Evolutionary conservation across 257 asterid species (phyloP).

Genomic region (Solanum pimpinellifolium): DNA sequence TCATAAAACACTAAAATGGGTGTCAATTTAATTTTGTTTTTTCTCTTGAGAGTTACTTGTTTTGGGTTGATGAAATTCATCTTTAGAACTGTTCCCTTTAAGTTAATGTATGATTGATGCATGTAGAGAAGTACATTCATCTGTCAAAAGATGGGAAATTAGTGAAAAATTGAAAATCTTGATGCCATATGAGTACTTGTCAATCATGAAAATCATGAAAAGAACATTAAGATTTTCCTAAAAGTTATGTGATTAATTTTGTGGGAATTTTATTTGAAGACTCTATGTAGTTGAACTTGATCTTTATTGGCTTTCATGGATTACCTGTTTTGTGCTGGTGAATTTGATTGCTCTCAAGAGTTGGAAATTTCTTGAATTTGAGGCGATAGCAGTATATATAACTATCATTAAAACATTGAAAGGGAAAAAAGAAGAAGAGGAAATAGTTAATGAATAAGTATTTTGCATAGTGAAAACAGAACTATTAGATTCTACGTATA

Average conservation of each 20-base stretch:
- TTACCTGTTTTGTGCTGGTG: not conserved
- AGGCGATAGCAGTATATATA: not conserved
- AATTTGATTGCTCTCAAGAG: not conserved
- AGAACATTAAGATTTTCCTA: not conserved
- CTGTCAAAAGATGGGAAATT: not conserved
- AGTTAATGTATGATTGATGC: not conserved
- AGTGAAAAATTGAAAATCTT: not conserved
- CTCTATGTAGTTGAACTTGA: not conserved
- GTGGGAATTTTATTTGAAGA: not conserved
- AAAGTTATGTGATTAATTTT: not conserved
- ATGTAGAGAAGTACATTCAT: not conserved
- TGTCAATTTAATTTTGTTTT: not conserved
- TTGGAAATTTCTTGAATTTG: not conserved
- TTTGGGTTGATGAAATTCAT: not conserved
- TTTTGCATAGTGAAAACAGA: not conserved
- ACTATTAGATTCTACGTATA: conserved; percentile 4
- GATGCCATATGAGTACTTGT: not conserved
- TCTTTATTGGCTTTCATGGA: not conserved
- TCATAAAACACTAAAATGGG: not conserved
- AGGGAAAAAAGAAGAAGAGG: not conserved
- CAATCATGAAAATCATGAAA: not conserved
- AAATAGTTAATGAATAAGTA: not conserved
- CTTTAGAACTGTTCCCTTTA: not conserved
- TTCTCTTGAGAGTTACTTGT: not conserved
- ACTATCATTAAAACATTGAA: not conserved